Percentiles rank a stretch among this genome's conserved stretches.
Conservation (phyloP, 1,284 basidiomycete species). For the Leccinum fallax region DNA sequence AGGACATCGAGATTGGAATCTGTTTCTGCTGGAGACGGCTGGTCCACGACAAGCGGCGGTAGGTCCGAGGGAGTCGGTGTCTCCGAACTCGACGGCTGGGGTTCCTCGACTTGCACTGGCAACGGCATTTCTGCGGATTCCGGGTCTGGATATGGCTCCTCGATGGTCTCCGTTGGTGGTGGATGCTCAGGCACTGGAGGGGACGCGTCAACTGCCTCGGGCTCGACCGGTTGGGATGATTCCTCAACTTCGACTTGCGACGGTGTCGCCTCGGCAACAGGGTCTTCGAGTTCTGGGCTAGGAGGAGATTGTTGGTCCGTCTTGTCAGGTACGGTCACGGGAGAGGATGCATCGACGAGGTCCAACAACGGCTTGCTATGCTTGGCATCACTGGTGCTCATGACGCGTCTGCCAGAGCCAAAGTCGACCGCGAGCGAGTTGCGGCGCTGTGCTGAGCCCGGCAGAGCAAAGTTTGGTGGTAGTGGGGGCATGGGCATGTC, state of each 20-base stretch:
- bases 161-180: constrained; percentile 7
- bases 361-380: background rate
- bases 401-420: constrained; percentile 19
- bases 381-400: constrained; percentile 18
- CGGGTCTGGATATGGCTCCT: background rate
- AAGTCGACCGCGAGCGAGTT: constrained; percentile 34
- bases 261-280: background rate
- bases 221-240: background rate
- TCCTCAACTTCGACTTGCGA: background rate
- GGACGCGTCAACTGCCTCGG: constrained; percentile 1
- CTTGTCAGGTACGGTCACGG: background rate
- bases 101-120: constrained; percentile 6
- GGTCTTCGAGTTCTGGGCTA: background rate
- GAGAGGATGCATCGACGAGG: background rate
- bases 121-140: background rate
- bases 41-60: background rate
- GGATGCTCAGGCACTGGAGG: background rate
- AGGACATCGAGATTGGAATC: constrained; percentile 1
- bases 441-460: constrained; percentile 17
- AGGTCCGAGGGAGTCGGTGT: constrained; percentile 7
- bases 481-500: constrained; percentile 30
- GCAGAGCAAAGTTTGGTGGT: constrained; percentile 19
- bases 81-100: background rate
- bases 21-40: background rate
- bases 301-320: background rate